Evolutionary conservation across 2,329 filamentous ascomycete genomes (phyloP).

Genomic region (Hyphodiscus sp.): DNA sequence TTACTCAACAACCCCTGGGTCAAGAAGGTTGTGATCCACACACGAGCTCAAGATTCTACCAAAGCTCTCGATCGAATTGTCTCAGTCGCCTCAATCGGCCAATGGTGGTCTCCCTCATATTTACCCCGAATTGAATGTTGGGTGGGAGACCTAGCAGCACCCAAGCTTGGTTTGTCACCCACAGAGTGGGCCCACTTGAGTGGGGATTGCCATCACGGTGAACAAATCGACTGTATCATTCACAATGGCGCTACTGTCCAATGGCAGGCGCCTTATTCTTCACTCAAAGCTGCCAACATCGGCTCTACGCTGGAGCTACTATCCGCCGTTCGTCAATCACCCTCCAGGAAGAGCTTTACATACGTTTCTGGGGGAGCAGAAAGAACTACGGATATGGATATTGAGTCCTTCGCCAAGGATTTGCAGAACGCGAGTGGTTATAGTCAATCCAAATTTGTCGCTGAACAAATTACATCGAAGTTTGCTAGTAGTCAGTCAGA

Average conservation of each 20-base stretch:
- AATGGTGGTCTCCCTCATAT: conserved; percentile 42
- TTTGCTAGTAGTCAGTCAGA: neutral
- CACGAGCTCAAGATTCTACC: neutral
- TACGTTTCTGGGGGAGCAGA: neutral
- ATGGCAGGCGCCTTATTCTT: conserved; percentile 41
- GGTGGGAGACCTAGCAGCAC: conserved; percentile 64
- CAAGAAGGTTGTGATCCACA: neutral
- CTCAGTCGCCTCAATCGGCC: neutral
- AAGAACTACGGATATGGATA: neutral
- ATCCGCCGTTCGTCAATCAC: neutral
- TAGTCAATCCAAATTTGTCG: neutral
- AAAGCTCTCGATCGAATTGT: neutral
- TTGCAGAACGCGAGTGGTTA: neutral
- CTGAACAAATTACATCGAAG: neutral
- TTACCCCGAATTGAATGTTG: conserved; percentile 55
- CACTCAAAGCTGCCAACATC: neutral
- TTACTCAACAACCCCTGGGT: neutral
- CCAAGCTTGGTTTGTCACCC: conserved; percentile 63
- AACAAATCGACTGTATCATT: conserved; percentile 57
- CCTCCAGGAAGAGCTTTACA: neutral
- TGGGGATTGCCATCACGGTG: conserved; percentile 32
- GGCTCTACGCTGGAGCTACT: neutral
- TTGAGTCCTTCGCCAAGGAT: neutral
- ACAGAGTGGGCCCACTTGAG: conserved; percentile 57
- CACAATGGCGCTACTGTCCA: conserved; percentile 77